Evolutionary conservation across 495 filamentous ascomycete genomes (phyloP).

Genomic region (Talaromyces trachyspermus): DNA sequence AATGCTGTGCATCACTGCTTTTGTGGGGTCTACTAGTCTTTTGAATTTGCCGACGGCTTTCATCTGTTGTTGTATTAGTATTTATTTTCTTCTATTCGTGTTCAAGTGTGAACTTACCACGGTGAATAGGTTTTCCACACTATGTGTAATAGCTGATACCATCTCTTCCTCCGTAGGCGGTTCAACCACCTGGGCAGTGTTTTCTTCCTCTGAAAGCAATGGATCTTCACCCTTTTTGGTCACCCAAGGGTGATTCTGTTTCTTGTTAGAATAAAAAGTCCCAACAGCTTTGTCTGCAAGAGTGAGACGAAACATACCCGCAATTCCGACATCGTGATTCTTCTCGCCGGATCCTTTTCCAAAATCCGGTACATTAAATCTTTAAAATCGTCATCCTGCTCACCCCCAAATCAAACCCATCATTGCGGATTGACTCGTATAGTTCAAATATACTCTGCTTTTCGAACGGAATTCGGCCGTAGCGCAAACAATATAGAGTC

Average conservation of each 20-base stretch:
- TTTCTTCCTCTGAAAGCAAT: constrained; percentile 75
- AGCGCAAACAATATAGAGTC: constrained; percentile 85
- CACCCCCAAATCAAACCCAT: constrained; percentile 42
- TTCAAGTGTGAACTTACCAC: constrained; percentile 52
- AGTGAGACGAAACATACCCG: constrained; percentile 49
- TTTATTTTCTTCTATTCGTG: constrained; percentile 2
- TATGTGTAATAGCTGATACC: constrained; percentile 81
- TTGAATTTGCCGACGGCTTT: constrained; percentile 91
- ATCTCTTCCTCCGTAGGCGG: constrained; percentile 83
- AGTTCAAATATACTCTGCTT: constrained; percentile 71
- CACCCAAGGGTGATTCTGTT: constrained; percentile 88
- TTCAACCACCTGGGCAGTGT: constrained; percentile 71
- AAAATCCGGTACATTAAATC: constrained; percentile 62
- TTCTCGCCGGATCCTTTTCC: constrained; percentile 67
- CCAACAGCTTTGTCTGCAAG: not conserved
- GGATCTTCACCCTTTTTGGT: constrained; percentile 75
- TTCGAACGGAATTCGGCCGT: constrained; percentile 81
- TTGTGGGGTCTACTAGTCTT: constrained; percentile 39
- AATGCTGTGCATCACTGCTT: constrained; percentile 49
- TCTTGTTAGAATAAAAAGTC: constrained; percentile 7
- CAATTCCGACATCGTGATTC: constrained; percentile 75
- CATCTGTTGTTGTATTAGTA: constrained; percentile 48
- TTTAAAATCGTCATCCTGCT: constrained; percentile 49
- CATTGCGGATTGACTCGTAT: constrained; percentile 77
- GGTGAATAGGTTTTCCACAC: constrained; percentile 72